Evolutionary conservation across 345 rosid genomes (phyloP), one percentile per base, ranked within the genome.

Genomic region (Litchi chinensis): DNA sequence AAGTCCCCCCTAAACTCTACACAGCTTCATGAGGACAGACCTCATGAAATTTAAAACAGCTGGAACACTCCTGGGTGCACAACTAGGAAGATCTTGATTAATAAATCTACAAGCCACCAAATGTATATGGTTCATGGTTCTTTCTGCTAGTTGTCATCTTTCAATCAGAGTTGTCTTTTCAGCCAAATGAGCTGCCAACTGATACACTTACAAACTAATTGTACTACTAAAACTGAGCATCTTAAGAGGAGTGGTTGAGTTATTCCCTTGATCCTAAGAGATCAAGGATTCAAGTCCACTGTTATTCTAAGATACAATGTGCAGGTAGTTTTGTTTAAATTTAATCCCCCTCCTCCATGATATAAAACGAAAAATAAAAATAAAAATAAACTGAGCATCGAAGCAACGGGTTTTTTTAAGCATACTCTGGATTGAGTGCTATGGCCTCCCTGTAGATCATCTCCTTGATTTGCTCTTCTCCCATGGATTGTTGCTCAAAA

Each of bases 381-480:
- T 1, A 26, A 26, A 26, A 6, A 44, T 44, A 46, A 4, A 11
- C 12, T 46, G 8, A 46, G 52, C 8, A 46, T 46, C 19, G 0
- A 12, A 48, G 56, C 48, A 73, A 52, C 52, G 46, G 79, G 74
- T 46, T 64, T 81, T 48, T 60, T 82, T 80, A 91, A 64, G 91
- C 92, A 81, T 85, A 85, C 26, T 83, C 85, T 24, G 98, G 99
- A 91, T 97, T 94, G 74, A 89, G 83, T 68, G 89, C 67, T 74
- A 94, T 63, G 56, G 99, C 95, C 87, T 94, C 99, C 43, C 68
- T 79, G 85, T 92, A 93, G 62, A 94, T 88, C 92, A 92, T 86
- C 50, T 94, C 99, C 80, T 97, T 97, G 62, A 94, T 94, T 83
- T 97, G 97, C 84, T 93, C 98, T 86, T 93, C 99, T 41, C 87